A percentile compares a stretch with the other conserved stretches of the same genome.
Conservation (phyloP, 805 yeast species). For the Candida anglica region DNA sequence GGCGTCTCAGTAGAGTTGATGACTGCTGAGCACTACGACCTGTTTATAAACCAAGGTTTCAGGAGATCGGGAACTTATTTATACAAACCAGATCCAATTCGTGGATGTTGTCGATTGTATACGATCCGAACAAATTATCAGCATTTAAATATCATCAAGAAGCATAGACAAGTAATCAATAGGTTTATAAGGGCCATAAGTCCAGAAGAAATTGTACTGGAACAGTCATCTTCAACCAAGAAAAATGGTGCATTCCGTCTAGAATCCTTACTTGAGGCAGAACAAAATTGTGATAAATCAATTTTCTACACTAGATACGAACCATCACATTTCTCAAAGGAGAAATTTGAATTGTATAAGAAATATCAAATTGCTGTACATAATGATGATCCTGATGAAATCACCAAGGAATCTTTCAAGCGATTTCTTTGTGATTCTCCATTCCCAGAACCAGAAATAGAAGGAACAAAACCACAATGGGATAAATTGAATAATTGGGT, state of each 20-base stretch:
- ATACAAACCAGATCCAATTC: constrained; percentile 59
- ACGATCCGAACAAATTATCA: constrained; percentile 63
- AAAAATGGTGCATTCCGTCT: constrained; percentile 10
- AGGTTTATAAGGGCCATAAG: constrained; percentile 46
- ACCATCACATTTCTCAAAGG: constrained; percentile 46
- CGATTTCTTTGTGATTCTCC: constrained; percentile 71
- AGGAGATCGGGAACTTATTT: constrained; percentile 73
- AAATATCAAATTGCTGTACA: constrained; percentile 74
- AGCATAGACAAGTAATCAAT: constrained; percentile 62
- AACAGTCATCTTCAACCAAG: background rate
- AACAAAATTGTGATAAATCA: constrained; percentile 24
- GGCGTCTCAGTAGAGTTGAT: constrained; percentile 43
- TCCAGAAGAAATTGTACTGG: too few species aligned
- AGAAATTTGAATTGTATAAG: constrained; percentile 59
- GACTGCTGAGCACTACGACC: constrained; percentile 54
- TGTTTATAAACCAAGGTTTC: constrained; percentile 66
- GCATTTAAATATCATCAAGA: constrained; percentile 51
- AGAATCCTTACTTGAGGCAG: constrained; percentile 35
- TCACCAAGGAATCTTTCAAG: constrained; percentile 46
- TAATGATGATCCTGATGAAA: constrained; percentile 49
- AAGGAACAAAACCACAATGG: constrained; percentile 34
- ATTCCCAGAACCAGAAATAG: constrained; percentile 32
- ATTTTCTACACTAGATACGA: constrained; percentile 46
- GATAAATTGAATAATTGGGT: constrained; percentile 38
- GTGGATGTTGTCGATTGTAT: constrained; percentile 76